Percentiles rank a stretch among this genome's conserved stretches.
phyloP scores from a whole-genome alignment of 2,329 filamentous ascomycete genomes.

The Pleomassaria siparia region DNA sequence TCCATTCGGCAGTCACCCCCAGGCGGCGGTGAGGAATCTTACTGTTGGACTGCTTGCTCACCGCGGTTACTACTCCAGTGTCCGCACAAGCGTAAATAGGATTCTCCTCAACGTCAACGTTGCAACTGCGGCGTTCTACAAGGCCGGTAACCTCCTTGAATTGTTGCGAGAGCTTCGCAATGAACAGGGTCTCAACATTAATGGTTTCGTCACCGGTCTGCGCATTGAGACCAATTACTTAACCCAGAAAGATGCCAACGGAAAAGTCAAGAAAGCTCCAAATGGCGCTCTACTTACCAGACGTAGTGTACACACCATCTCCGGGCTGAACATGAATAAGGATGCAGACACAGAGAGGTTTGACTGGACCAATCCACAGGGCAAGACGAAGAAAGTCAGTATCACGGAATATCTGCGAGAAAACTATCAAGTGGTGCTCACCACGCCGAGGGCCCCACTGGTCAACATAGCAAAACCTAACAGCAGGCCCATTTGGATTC shows the following conservation, averaged over 20 bases:
- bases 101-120: slow-evolving; percentile 66
- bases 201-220: slow-evolving; percentile 32
- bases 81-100: slow-evolving; percentile 59
- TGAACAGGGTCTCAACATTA: background rate
- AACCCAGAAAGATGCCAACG: slow-evolving; percentile 23
- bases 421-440: slow-evolving; percentile 19
- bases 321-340: slow-evolving; percentile 35
- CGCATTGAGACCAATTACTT: slow-evolving; percentile 46
- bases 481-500: slow-evolving; percentile 33
- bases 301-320: slow-evolving; percentile 41
- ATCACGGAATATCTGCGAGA: slow-evolving; percentile 13
- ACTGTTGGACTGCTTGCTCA: slow-evolving; percentile 57
- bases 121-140: slow-evolving; percentile 61
- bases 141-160: slow-evolving; percentile 45
- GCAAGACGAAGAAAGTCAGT: slow-evolving; percentile 24
- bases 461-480: slow-evolving; percentile 17
- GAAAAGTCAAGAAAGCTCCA: slow-evolving; percentile 38
- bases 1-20: slow-evolving; percentile 48
- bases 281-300: slow-evolving; percentile 21
- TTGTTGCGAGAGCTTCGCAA: slow-evolving; percentile 28
- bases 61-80: slow-evolving; percentile 64
- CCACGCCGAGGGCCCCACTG: slow-evolving; percentile 5
- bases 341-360: slow-evolving; percentile 34
- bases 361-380: slow-evolving; percentile 11
- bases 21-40: slow-evolving; percentile 46